phyloP scores from a whole-genome alignment of 805 yeast genomes.

The Yamadazyma philogaea region DNA sequence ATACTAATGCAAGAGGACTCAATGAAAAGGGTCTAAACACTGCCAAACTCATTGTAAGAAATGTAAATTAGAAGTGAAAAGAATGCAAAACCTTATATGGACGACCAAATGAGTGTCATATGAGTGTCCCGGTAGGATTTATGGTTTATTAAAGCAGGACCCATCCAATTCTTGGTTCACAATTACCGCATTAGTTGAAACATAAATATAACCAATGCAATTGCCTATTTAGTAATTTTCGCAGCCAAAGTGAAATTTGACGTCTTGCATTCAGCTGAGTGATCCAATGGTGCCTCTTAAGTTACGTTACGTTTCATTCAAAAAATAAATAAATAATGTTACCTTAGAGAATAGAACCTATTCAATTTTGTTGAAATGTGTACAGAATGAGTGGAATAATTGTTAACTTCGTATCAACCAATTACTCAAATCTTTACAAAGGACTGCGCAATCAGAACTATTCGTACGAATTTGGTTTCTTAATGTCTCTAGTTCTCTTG shows the following conservation, averaged over 20 bases:
- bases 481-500: constrained; percentile 6
- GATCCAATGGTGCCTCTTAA: background rate
- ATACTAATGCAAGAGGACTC: constrained; percentile 5
- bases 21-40: background rate
- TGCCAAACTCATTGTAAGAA: constrained; percentile 5
- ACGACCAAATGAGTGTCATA: background rate
- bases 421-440: constrained; percentile 15
- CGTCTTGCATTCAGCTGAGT: background rate
- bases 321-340: background rate
- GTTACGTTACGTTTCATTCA: background rate
- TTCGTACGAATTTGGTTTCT: constrained; percentile 1
- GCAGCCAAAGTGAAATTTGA: background rate
- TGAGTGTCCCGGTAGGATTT: background rate
- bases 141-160: background rate
- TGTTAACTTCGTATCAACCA: constrained; percentile 12
- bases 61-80: no score
- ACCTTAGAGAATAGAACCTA: background rate
- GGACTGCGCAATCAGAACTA: constrained; percentile 7
- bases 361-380: background rate
- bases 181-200: constrained; percentile 2
- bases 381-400: background rate
- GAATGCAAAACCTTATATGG: no score
- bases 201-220: background rate
- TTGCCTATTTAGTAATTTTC: constrained; percentile 1
- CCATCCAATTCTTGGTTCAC: background rate